A percentile compares a stretch with the other conserved stretches of the same genome.
These are phyloP conservation scores for Colletotrichum sublineola DNA, from an alignment of 2,329 filamentous ascomycete species.

Conservation along the genomic window DNA sequence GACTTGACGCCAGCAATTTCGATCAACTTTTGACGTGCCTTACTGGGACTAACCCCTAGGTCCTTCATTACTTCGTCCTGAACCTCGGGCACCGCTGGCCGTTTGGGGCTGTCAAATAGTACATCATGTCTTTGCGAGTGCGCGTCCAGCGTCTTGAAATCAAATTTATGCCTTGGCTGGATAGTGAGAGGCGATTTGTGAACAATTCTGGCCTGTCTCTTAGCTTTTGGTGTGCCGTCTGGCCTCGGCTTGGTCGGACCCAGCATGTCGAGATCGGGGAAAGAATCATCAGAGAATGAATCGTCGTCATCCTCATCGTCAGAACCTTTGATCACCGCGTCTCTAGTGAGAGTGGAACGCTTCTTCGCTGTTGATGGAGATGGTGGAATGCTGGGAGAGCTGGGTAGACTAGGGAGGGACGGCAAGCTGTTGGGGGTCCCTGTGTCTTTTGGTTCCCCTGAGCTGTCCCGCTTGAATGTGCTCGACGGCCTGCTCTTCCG, in stretches of 20 bases:
- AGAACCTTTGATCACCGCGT: slow-evolving; percentile 75
- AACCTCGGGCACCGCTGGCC: slow-evolving; percentile 54
- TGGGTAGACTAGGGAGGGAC: slow-evolving; percentile 38
- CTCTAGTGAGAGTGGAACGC: slow-evolving; percentile 55
- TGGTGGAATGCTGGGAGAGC: slow-evolving; percentile 43
- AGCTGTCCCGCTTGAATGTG: slow-evolving; percentile 11
- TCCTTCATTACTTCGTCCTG: slow-evolving; percentile 46
- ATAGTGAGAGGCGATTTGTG: slow-evolving; percentile 64
- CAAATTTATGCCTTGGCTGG: slow-evolving; percentile 71
- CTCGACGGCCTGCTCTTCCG: not conserved
- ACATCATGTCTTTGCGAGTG: slow-evolving; percentile 71
- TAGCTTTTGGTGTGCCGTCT: slow-evolving; percentile 61
- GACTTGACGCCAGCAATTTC: slow-evolving; percentile 48
- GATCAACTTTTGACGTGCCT: slow-evolving; percentile 40
- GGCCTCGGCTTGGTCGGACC: slow-evolving; percentile 29
- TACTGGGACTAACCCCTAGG: slow-evolving; percentile 35
- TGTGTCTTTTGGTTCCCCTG: slow-evolving; percentile 1
- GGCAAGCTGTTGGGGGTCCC: slow-evolving; percentile 21
- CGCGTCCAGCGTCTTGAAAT: slow-evolving; percentile 72
- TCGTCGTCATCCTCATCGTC: slow-evolving; percentile 78
- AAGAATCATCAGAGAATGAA: slow-evolving; percentile 67
- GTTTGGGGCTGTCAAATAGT: slow-evolving; percentile 67
- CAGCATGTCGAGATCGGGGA: slow-evolving; percentile 60
- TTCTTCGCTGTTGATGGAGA: slow-evolving; percentile 46
- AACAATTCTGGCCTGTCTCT: slow-evolving; percentile 58